Percentiles rank a stretch among this genome's conserved stretches.
Evolutionary conservation across 257 asterid species (phyloP).

Genomic region (Linaria vulgaris): DNA sequence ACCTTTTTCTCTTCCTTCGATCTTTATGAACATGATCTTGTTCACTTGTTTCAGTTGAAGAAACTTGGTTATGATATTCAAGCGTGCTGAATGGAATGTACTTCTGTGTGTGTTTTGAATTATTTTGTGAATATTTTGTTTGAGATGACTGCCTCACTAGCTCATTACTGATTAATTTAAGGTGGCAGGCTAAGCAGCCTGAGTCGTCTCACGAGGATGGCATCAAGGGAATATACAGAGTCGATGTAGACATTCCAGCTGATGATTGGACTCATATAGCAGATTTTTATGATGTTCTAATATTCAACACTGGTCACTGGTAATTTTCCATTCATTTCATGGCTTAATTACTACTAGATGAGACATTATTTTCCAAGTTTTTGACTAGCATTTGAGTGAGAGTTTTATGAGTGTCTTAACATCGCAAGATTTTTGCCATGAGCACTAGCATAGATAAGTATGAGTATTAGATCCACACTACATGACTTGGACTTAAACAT

Average conservation of each 20-base stretch:
- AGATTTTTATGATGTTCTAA: slow-evolving; percentile 70
- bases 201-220: slow-evolving; percentile 45
- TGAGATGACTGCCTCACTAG: slow-evolving; percentile 50
- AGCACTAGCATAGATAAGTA: too few species aligned
- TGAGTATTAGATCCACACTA: too few species aligned
- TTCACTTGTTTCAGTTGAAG: background rate
- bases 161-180: slow-evolving; percentile 60
- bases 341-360: slow-evolving; percentile 6
- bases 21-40: slow-evolving; percentile 7
- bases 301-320: slow-evolving; percentile 98
- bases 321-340: slow-evolving; percentile 35
- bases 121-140: slow-evolving; percentile 16
- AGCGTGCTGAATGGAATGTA: slow-evolving; percentile 13
- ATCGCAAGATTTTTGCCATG: too few species aligned
- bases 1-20: background rate
- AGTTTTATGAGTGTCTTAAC: too few species aligned
- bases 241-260: slow-evolving; percentile 85
- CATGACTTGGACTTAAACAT: too few species aligned
- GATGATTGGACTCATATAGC: slow-evolving; percentile 75
- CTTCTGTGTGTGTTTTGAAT: slow-evolving; percentile 1
- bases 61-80: slow-evolving; percentile 13
- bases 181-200: slow-evolving; percentile 75
- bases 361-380: background rate
- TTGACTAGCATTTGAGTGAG: background rate
- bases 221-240: slow-evolving; percentile 65